Base-by-base conservation (phyloP, 306 rosid genomes). In the Spatholobus suberectus region DNA sequence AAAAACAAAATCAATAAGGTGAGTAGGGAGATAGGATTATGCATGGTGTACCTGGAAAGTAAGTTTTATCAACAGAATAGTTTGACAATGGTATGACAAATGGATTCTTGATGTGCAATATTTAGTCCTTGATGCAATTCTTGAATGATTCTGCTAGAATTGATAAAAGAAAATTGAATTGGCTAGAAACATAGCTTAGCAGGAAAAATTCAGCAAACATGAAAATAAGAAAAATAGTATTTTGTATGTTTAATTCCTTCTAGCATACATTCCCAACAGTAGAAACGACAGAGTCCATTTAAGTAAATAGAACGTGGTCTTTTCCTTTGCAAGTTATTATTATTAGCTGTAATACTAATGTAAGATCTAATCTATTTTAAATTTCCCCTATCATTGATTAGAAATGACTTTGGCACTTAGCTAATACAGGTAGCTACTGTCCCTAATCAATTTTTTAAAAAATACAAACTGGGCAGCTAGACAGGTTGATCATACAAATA, bases 91-190 rank as follows among this genome's bases (percentile, higher is more conserved):
- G 99, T 76, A 95, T 79, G 81, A 95, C 85, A 75, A 87, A 95
- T 13, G 99, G 82, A 95, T 95, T 84, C 98, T 92, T 81, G 99
- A 82, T 59, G 98, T 95, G 90, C 99, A 95, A 66, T 95, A 95
- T 62, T 92, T 92, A 29, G 98, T 90, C 89, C 93, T 90, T 61
- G 89, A 73, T 38, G 98, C 99, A 83, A 95, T 93, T 83, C 89
- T 92, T 80, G 98, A 88, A 87, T 89, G 87, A 75, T 85, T 90
- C 98, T 95, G 87, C 58, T 79, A 76, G 44, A 78, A 66, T 15
- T 79, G 20, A 74, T 12, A 8, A 21, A 79, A 43, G 61, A 43
- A 44, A 79, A 41, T 6, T 62, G 17, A 61, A 68, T 61, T 23
- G 63, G 26, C 34, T 46, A 69, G 58, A 65, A 77, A 83, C 66